Evolutionary conservation across 495 filamentous ascomycete genomes (phyloP).

Genomic region (Penicillium psychrofluorescens): DNA sequence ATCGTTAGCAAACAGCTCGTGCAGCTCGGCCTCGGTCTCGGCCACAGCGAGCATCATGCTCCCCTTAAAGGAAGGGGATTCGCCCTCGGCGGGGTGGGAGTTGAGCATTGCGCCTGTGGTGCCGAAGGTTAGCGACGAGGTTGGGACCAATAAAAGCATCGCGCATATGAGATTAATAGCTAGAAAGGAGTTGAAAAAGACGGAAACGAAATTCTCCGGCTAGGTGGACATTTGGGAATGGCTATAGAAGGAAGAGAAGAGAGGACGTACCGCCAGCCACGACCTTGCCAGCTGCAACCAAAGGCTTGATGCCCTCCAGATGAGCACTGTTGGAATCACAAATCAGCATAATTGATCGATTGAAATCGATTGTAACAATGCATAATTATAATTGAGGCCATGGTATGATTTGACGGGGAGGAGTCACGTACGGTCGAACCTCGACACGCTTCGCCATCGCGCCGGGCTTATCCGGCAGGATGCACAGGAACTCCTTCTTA

Average conservation of each 20-base stretch:
- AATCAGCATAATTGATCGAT: background rate
- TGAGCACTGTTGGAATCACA: conserved; percentile 14
- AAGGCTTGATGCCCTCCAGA: conserved; percentile 26
- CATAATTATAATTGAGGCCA: background rate
- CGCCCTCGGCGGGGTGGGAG: conserved; percentile 53
- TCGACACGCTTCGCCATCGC: conserved; percentile 60
- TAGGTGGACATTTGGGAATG: background rate
- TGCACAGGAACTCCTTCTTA: conserved; percentile 77
- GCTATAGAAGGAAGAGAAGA: background rate
- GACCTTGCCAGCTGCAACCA: conserved; percentile 23
- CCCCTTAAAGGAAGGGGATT: conserved; percentile 60
- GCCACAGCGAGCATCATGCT: conserved; percentile 58
- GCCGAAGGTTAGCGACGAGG: conserved; percentile 1
- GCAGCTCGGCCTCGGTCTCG: conserved; percentile 59
- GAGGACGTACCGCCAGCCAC: conserved; percentile 31
- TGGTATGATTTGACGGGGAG: too few species aligned
- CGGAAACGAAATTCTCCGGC: too few species aligned
- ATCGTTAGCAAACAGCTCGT: conserved; percentile 61
- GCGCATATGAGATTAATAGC: too few species aligned
- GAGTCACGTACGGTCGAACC: conserved; percentile 56
- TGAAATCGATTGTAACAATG: background rate
- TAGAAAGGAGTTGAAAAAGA: too few species aligned
- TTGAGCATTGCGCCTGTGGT: conserved; percentile 63
- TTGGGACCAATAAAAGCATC: background rate
- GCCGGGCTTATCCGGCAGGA: conserved; percentile 69